A percentile compares a stretch with the other conserved stretches of the same genome.
Evolutionary conservation across 352 stramenopile genomes (phyloP).

Genomic region (Phytopythium litorale): DNA sequence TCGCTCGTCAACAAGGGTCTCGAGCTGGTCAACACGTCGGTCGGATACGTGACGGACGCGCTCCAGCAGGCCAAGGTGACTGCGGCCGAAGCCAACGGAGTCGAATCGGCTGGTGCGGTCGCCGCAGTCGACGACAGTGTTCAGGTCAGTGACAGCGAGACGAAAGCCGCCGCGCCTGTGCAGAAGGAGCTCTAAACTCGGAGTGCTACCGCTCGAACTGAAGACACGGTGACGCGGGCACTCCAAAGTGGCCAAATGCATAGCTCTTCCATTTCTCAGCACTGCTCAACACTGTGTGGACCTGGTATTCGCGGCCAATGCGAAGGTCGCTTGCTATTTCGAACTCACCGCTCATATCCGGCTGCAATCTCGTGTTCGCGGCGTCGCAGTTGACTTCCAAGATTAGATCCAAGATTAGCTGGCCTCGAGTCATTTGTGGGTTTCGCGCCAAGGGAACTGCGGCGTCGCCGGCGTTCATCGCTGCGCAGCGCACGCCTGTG

Average conservation of each 20-base stretch:
- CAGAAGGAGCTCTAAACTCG: constrained; percentile 20
- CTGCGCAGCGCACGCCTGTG: background rate
- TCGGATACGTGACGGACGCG: constrained; percentile 63
- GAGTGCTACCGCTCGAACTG: background rate
- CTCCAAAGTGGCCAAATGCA: background rate
- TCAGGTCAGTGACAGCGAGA: background rate
- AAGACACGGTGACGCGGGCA: background rate
- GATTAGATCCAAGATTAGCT: background rate
- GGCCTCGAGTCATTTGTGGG: background rate
- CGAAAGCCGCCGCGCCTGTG: constrained; percentile 11
- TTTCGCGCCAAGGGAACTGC: background rate
- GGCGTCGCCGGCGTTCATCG: background rate
- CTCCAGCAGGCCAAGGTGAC: constrained; percentile 65
- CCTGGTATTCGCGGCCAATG: background rate
- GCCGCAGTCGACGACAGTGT: background rate
- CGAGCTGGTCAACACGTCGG: constrained; percentile 54
- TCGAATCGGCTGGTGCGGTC: background rate
- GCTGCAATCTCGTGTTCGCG: too few species aligned
- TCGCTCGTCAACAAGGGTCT: constrained; percentile 47
- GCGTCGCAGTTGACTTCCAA: background rate
- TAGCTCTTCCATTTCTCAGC: background rate
- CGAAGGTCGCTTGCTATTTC: background rate
- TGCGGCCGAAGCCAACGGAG: constrained; percentile 22
- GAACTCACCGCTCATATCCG: too few species aligned
- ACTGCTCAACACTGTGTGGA: background rate